Conservation (phyloP, 2,329 filamentous ascomycete species). For the Colletotrichum cereale region DNA sequence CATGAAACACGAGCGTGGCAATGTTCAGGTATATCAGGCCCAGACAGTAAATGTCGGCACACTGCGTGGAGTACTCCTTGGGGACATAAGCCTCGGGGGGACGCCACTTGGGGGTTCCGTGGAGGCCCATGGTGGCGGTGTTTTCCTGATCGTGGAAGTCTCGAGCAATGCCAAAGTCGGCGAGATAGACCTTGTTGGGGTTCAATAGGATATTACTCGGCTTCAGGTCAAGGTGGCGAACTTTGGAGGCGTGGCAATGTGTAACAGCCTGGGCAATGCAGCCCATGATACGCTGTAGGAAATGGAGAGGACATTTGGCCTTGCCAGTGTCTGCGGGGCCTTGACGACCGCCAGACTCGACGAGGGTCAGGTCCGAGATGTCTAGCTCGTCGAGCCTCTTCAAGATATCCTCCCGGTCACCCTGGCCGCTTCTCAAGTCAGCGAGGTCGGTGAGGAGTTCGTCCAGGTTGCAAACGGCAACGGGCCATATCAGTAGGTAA, state of each 20-base stretch:
- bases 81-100: conserved; percentile 58
- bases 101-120: conserved; percentile 59
- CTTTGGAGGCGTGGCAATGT: conserved; percentile 56
- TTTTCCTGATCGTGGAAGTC: conserved; percentile 60
- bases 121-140: conserved; percentile 57
- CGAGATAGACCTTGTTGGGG: conserved; percentile 59
- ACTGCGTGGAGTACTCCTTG: conserved; percentile 58
- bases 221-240: conserved; percentile 62
- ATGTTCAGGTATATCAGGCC: conserved; percentile 61
- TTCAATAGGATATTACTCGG: conserved; percentile 62
- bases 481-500: conserved; percentile 62
- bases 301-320: conserved; percentile 53
- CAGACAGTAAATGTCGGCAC: conserved; percentile 62
- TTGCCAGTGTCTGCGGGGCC: background rate
- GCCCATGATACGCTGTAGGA: conserved; percentile 57
- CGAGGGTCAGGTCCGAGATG: conserved; percentile 52
- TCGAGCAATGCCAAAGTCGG: conserved; percentile 63
- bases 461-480: conserved; percentile 59
- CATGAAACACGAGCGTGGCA: conserved; percentile 58
- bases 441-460: conserved; percentile 59
- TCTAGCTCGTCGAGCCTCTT: conserved; percentile 54
- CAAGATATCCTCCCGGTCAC: conserved; percentile 56
- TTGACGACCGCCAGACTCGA: conserved; percentile 47
- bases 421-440: conserved; percentile 51
- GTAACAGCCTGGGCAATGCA: conserved; percentile 59